Conservation (phyloP, 2,329 filamentous ascomycete species). For the Dactylellina leptospora region DNA sequence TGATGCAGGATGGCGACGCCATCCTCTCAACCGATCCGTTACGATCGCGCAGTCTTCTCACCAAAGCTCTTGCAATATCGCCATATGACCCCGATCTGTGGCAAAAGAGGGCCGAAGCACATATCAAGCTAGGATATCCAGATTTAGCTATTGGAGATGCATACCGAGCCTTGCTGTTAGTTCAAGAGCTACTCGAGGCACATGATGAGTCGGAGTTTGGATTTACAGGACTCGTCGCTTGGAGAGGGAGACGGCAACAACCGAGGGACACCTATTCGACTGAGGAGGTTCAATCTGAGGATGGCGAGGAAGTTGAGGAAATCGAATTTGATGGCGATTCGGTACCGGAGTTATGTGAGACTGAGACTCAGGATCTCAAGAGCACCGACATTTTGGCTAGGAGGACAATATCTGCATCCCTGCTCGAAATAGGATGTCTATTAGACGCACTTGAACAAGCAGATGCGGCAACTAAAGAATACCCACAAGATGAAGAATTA, state of each 20-base stretch:
- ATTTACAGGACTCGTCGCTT: constrained; percentile 37
- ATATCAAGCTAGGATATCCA: constrained; percentile 81
- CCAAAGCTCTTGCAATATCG: constrained; percentile 32
- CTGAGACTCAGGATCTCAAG: constrained; percentile 59
- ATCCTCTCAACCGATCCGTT: constrained; percentile 7
- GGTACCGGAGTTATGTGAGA: constrained; percentile 57
- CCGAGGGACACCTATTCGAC: constrained; percentile 36
- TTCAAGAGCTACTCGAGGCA: constrained; percentile 79
- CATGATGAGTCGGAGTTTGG: constrained; percentile 78
- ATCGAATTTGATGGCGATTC: constrained; percentile 61
- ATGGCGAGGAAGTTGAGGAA: constrained; percentile 58
- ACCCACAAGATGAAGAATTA: constrained; percentile 63
- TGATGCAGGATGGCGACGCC: constrained; percentile 18
- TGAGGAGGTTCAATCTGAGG: constrained; percentile 16
- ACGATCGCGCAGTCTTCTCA: constrained; percentile 21
- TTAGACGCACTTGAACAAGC: constrained; percentile 44
- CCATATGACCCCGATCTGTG: constrained; percentile 48
- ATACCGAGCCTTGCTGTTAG: constrained; percentile 85
- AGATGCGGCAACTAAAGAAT: constrained; percentile 30
- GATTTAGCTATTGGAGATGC: constrained; percentile 90
- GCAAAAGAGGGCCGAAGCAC: constrained; percentile 69
- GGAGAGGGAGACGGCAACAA: constrained; percentile 32
- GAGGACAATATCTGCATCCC: constrained; percentile 27
- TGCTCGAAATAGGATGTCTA: constrained; percentile 42
- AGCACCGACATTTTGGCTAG: constrained; percentile 59